Evolutionary conservation across 2,329 filamentous ascomycete genomes (phyloP).

Genomic region (Diaporthe humulicola): DNA sequence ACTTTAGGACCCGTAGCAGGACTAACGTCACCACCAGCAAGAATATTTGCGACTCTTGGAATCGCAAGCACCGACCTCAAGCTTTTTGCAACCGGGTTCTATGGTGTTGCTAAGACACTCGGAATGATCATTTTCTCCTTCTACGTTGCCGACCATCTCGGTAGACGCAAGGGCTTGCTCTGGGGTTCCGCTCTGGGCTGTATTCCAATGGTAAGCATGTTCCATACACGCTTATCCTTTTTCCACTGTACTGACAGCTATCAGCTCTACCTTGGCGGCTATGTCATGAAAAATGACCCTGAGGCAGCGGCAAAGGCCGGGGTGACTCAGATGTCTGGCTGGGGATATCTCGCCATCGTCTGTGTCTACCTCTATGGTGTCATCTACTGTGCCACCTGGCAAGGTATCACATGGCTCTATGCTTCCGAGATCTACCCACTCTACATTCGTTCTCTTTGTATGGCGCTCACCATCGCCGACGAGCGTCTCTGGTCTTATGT

Average conservation of each 20-base stretch:
- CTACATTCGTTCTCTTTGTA: constrained; percentile 15
- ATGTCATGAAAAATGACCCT: constrained; percentile 20
- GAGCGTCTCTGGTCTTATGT: constrained; percentile 25
- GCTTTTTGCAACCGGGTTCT: constrained; percentile 25
- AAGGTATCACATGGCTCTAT: constrained; percentile 17
- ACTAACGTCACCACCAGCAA: no score
- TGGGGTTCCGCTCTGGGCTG: constrained; percentile 23
- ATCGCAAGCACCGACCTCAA: constrained; percentile 24
- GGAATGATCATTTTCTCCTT: constrained; percentile 24
- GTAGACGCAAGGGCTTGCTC: constrained; percentile 14
- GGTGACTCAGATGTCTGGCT: constrained; percentile 19
- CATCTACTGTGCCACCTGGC: constrained; percentile 26
- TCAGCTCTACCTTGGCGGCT: constrained; percentile 6
- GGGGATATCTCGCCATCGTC: constrained; percentile 20
- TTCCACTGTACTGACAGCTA: background rate
- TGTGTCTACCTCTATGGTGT: constrained; percentile 18
- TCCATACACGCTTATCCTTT: background rate
- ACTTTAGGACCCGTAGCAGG: no score
- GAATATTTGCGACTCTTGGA: constrained; percentile 60
- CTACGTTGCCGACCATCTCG: constrained; percentile 19
- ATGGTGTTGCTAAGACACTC: constrained; percentile 22
- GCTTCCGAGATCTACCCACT: constrained; percentile 21
- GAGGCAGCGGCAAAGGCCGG: constrained; percentile 1
- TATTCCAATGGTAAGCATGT: background rate
- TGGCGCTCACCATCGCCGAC: constrained; percentile 22